A percentile compares a stretch with the other conserved stretches of the same genome.
Conservation (phyloP, 495 filamentous ascomycete genomes). For the Aspergillus panamensis region DNA sequence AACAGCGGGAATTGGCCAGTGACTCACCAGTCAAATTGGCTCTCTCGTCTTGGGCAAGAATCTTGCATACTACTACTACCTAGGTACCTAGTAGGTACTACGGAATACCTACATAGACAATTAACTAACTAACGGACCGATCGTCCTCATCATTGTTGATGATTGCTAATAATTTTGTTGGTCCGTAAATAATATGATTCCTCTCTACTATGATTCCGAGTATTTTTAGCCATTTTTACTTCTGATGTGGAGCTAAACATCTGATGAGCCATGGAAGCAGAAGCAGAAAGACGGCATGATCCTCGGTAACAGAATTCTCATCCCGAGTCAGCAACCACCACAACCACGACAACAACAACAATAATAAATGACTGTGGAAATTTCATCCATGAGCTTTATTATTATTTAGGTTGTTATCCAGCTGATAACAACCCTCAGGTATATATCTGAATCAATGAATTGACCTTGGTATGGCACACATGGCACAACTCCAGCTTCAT, state of each 20-base stretch:
- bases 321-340: neutral
- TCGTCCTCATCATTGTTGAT: no score
- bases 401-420: neutral
- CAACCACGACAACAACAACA: neutral
- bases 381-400: neutral
- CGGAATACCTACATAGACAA: no score
- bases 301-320: slow-evolving; percentile 1
- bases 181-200: neutral
- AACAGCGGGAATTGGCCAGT: neutral
- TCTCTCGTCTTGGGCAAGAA: no score
- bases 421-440: no score
- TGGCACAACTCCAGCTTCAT: no score
- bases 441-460: no score
- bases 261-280: slow-evolving; percentile 5
- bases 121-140: no score
- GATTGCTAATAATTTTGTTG: no score
- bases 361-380: no score
- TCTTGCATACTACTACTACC: no score
- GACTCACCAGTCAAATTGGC: neutral
- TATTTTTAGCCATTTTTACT: neutral
- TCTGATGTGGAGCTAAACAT: slow-evolving; percentile 4
- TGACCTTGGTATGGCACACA: no score
- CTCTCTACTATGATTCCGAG: neutral
- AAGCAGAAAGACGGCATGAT: neutral
- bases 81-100: neutral